These are phyloP conservation scores for Dunaliella sp. DNA, from an alignment of 139 green algal genomes.

Conservation along the genomic window DNA sequence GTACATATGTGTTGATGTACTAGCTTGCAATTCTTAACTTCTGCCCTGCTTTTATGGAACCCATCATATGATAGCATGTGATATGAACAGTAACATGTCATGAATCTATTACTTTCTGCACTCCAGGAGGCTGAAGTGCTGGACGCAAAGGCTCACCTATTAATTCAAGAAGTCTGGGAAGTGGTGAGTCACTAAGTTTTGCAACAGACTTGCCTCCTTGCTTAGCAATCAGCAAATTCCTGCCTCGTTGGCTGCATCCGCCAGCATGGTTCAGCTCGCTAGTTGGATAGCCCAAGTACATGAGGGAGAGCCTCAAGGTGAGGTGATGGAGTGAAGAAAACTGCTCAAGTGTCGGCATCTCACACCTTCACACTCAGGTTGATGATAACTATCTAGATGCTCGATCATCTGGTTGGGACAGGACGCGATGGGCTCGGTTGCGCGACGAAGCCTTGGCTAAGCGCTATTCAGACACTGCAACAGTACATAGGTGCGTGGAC, in stretches of 20 bases:
- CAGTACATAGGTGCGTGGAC: slow-evolving; percentile 42
- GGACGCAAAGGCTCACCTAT: slow-evolving; percentile 7
- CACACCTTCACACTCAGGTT: too few species aligned
- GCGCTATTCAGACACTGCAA: slow-evolving; percentile 25
- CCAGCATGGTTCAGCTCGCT: neutral
- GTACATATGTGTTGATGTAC: too few species aligned
- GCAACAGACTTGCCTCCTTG: neutral
- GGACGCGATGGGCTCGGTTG: slow-evolving; percentile 24
- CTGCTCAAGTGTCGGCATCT: too few species aligned
- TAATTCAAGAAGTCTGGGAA: slow-evolving; percentile 62
- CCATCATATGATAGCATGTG: too few species aligned
- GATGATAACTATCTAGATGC: slow-evolving; percentile 79
- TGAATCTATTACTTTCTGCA: too few species aligned
- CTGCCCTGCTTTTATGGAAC: too few species aligned
- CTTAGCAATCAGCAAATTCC: neutral
- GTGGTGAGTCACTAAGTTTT: slow-evolving; percentile 17
- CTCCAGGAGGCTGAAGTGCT: neutral
- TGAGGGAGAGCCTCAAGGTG: too few species aligned
- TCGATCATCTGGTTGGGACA: slow-evolving; percentile 39
- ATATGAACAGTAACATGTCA: too few species aligned
- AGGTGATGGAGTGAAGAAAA: too few species aligned
- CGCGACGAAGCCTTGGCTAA: slow-evolving; percentile 44
- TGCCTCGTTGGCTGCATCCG: neutral
- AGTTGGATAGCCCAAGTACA: neutral
- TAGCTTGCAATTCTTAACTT: too few species aligned